phyloP scores from a whole-genome alignment of 2,329 filamentous ascomycete genomes.

The Trichoderma semiorbis region DNA sequence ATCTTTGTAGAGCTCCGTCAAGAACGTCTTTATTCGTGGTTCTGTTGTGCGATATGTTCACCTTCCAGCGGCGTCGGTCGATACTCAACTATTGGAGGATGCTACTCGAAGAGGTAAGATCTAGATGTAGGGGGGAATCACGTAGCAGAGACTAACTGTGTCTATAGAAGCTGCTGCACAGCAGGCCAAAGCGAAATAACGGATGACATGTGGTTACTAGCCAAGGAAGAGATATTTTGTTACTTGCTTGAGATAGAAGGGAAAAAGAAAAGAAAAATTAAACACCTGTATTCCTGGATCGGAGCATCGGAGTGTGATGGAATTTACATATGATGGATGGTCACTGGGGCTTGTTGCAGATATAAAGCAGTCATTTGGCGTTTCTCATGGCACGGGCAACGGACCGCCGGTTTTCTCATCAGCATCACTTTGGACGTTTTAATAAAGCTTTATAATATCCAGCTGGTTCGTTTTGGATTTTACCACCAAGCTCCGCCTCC shows the following conservation, averaged over 20 bases:
- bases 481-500: constrained; percentile 42
- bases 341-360: constrained; percentile 1
- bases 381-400: constrained; percentile 30
- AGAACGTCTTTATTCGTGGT: constrained; percentile 93
- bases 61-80: constrained; percentile 75
- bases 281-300: constrained; percentile 2
- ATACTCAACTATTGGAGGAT: constrained; percentile 84
- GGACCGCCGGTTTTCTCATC: constrained; percentile 21
- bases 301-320: constrained; percentile 14
- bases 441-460: constrained; percentile 11
- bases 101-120: constrained; percentile 76
- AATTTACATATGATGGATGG: constrained; percentile 11
- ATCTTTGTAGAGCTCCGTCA: constrained; percentile 62
- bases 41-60: constrained; percentile 93
- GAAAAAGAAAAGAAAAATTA: not conserved
- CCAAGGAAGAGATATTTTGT: not conserved
- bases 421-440: constrained; percentile 11
- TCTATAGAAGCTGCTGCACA: constrained; percentile 55
- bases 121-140: not conserved
- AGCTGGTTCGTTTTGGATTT: not conserved
- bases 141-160: not conserved
- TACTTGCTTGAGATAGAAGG: not conserved
- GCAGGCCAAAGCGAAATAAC: constrained; percentile 53
- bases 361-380: constrained; percentile 15
- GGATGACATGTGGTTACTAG: not conserved